These are phyloP conservation scores for Solanum gandarillasii DNA, from an alignment of 257 asterid genomes.

Conservation along the genomic window DNA sequence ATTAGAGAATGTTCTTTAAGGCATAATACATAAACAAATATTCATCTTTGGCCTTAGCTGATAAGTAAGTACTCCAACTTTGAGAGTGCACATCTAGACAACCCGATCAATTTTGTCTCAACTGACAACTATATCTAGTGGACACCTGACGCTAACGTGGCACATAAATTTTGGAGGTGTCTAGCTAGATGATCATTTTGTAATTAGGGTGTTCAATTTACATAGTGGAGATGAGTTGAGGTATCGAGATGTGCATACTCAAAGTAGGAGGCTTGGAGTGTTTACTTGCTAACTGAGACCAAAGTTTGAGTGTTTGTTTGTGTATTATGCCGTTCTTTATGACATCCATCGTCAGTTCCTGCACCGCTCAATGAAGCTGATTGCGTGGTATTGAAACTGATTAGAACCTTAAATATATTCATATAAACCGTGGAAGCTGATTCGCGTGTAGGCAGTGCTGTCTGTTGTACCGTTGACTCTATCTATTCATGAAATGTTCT, in stretches of 20 bases:
- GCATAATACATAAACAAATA: background rate
- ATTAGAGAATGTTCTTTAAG: background rate
- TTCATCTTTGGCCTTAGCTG: background rate
- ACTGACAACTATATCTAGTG: no score
- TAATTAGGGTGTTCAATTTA: background rate
- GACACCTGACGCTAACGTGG: no score
- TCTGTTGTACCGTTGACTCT: background rate
- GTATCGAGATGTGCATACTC: background rate
- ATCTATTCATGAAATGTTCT: background rate
- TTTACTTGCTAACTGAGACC: background rate
- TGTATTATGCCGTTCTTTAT: background rate
- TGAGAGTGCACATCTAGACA: background rate
- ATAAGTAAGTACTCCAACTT: background rate
- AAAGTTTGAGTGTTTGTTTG: background rate
- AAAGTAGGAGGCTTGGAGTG: background rate
- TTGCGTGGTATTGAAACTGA: background rate
- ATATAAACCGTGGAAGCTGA: background rate
- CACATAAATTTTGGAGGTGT: background rate
- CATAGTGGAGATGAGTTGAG: no score
- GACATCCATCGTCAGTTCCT: background rate
- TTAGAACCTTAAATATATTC: background rate
- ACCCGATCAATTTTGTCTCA: no score
- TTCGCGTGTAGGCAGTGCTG: accelerated
- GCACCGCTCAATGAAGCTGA: background rate
- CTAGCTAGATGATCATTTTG: background rate